phyloP scores from a whole-genome alignment of 2,329 filamentous ascomycete species.

The Beauveria varroae region DNA sequence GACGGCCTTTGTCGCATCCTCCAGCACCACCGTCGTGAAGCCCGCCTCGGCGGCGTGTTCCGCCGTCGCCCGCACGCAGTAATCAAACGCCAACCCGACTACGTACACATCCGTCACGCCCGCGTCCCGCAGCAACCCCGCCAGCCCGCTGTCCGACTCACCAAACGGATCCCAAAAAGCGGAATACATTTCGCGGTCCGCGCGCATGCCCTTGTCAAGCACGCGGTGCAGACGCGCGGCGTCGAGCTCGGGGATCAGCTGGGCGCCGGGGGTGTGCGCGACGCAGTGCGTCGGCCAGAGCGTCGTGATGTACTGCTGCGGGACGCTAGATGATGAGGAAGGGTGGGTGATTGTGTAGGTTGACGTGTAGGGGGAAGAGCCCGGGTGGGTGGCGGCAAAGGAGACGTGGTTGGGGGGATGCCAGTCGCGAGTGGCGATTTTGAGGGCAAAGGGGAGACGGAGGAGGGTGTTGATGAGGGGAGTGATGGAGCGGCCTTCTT shows the following conservation, averaged over 20 bases:
- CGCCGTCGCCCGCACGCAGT: slow-evolving; percentile 78
- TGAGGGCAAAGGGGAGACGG: slow-evolving; percentile 59
- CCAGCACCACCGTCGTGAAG: slow-evolving; percentile 68
- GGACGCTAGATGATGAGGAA: too few species aligned
- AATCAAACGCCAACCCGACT: slow-evolving; percentile 81
- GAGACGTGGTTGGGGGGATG: slow-evolving; percentile 80
- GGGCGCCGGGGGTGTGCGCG: slow-evolving; percentile 62
- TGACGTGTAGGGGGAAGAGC: slow-evolving; percentile 62
- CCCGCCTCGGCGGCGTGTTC: slow-evolving; percentile 69
- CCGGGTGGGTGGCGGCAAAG: slow-evolving; percentile 72
- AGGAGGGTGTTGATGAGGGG: slow-evolving; percentile 70
- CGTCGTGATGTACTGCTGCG: slow-evolving; percentile 46
- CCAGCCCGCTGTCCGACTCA: slow-evolving; percentile 57
- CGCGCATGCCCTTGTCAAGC: slow-evolving; percentile 70
- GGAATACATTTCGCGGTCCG: slow-evolving; percentile 84
- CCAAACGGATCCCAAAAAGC: slow-evolving; percentile 79
- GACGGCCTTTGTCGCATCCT: slow-evolving; percentile 72
- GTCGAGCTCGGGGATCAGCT: slow-evolving; percentile 66
- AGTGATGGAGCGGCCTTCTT: slow-evolving; percentile 62
- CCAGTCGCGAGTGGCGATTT: slow-evolving; percentile 86
- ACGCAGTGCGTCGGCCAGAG: slow-evolving; percentile 93
- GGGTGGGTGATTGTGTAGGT: slow-evolving; percentile 60
- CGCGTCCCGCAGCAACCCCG: slow-evolving; percentile 44
- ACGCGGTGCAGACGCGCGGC: slow-evolving; percentile 50
- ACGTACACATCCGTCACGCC: slow-evolving; percentile 73